Base-by-base conservation (phyloP, 208 protist genomes). In the Naegleria lovaniensis region DNA sequence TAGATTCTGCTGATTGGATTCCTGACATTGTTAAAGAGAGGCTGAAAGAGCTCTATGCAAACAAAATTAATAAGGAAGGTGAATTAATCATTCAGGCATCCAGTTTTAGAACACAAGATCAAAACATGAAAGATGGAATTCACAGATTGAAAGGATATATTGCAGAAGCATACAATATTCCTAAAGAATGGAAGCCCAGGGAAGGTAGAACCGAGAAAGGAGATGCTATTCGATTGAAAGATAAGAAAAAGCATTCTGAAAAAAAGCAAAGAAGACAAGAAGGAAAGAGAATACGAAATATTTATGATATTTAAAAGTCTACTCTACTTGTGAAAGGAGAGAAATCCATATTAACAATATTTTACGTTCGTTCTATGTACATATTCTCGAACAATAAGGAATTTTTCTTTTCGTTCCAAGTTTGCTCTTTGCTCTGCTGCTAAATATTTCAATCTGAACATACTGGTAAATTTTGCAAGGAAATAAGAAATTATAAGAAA, bases 1-100 rank as follows among this genome's bases (percentile, higher is more conserved):
- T 95, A 33, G 41, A 89, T 22, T 52, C 55, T 11, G 90, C 93
- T 9, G 85, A 91, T 84, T 95, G 93, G 93, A 88, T 95, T n/a
- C 55, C 91, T 36, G 86, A 87, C 3, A 38, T 92, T 36, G 88
- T 93, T 39, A 48, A 33, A 89, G 36, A 85, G 15, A 67, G 93
- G 58, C 83, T 93, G 39, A 83, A 41, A 58, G 43, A 88, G 4
- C 3, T 89, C 5, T 55, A 93, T 41, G 41, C n/a, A 48, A 90
- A 89, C 13, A 91, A 92, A 76, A 92, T 94, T 58, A 94, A 93
- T 67, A 93, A 91, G 75, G 89, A 88, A 25, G 92, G 92, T 15
- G 91, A 94, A 90, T 85, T 94, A 36, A 58, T 92, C 9, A 83
- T 94, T 89, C 90, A 59, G 0, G 38, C 86, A 0, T 58, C 84